A percentile compares a stretch with the other conserved stretches of the same genome.
These are phyloP conservation scores for Rhizopus stolonifer DNA, from an alignment of 371 early-diverging fungal species.

Conservation along the genomic window DNA sequence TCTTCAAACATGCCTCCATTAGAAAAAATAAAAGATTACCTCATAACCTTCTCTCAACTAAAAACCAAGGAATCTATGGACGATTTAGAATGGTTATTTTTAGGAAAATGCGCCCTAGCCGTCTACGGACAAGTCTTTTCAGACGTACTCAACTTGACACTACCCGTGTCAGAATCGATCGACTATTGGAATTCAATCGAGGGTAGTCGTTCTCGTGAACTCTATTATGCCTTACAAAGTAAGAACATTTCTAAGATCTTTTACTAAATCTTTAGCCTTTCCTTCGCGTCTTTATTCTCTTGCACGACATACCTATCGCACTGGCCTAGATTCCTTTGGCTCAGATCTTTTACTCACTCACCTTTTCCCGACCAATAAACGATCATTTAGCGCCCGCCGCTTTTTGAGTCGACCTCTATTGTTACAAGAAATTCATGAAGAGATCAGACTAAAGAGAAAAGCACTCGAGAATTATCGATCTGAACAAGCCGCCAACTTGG, in stretches of 20 bases:
- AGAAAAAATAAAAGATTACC: slow-evolving; percentile 19
- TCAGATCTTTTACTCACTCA: slow-evolving; percentile 28
- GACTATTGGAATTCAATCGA: slow-evolving; percentile 69
- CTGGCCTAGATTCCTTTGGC: slow-evolving; percentile 14
- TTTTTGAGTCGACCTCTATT: slow-evolving; percentile 39
- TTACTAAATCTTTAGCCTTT: slow-evolving; percentile 30
- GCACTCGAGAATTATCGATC: slow-evolving; percentile 52
- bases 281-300: slow-evolving; percentile 43
- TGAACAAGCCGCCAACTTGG: slow-evolving; percentile 65
- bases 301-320: slow-evolving; percentile 24
- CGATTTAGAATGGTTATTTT: slow-evolving; percentile 51
- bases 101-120: slow-evolving; percentile 56
- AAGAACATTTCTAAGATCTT: slow-evolving; percentile 9
- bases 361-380: slow-evolving; percentile 34
- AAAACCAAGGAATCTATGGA: slow-evolving; percentile 4
- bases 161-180: slow-evolving; percentile 66
- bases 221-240: slow-evolving; percentile 64
- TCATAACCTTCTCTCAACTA: slow-evolving; percentile 11
- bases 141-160: slow-evolving; percentile 58
- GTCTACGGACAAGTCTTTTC: slow-evolving; percentile 65
- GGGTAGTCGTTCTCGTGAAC: slow-evolving; percentile 44
- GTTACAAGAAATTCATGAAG: slow-evolving; percentile 58
- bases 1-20: slow-evolving; percentile 17
- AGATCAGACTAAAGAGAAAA: slow-evolving; percentile 58
- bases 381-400: slow-evolving; percentile 6